Evolutionary conservation across 225 moss, liverwort and hornwort species (phyloP), one percentile per base, ranked within the genome.

Genomic region (Asterella californica): DNA sequence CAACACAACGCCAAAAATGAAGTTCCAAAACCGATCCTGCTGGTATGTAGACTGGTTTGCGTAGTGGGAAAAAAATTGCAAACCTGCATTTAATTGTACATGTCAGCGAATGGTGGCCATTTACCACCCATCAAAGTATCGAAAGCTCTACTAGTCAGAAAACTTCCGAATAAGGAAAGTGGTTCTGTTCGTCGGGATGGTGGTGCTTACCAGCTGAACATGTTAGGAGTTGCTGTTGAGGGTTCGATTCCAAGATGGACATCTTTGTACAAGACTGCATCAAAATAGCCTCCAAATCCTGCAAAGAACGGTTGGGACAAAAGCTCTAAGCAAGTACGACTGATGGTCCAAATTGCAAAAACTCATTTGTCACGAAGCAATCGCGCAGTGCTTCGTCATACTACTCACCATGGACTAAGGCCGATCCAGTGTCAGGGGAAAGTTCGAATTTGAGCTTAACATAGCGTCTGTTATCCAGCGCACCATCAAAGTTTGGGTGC

Each of bases 191-290:
- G 37, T 38, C 5, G 25, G 12, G 25, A 29, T 48, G 10, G 49
- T 18, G 47, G 12, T 67, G 37, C 50, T 12, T 80, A 89, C 96
- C 97, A 97, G 84, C 97, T 97, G 76, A 97, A 97, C 97, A 97
- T 97, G 82, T 97, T 90, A 50, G 93, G 97, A 75, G 97, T 97
- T 60, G 97, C 97, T 68, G 94, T 91, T 37, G 94, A 92, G 33
- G 97, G 97, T 87, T 97, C 97, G 82, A 93, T 97, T 42, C 97
- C 97, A 75, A 97, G 90, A 80, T 97, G 97, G 30, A 97, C 86
- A 84, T 97, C 91, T 82, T 97, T 94, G 79, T 97, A 97, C 27
- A 97, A 83, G 69, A 93, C 91, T 50, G 97, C 97, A 83, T 97
- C 91, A 79, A 97, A 97, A 85, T 97, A 97, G 59, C 97, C 97